A percentile compares a stretch with the other conserved stretches of the same genome.
Conservation (phyloP, 495 filamentous ascomycete genomes). For the Parathielavia appendiculata region DNA sequence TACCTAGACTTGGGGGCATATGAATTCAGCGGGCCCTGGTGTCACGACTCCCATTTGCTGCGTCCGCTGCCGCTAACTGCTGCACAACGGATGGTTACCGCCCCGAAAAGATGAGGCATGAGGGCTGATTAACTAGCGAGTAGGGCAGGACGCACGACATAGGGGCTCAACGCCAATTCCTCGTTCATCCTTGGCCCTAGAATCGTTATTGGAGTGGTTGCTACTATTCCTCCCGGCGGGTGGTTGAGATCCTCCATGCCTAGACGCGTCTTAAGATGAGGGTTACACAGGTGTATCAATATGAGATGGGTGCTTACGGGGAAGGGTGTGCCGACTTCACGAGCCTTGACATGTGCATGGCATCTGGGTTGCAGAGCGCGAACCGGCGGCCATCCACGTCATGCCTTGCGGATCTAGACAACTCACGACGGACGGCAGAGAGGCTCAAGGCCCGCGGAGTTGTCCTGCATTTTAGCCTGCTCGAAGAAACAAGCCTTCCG, state of each 20-base stretch:
- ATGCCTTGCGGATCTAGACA: not conserved
- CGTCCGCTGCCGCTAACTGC: not conserved
- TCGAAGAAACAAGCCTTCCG: no score
- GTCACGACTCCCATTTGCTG: not conserved
- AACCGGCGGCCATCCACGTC: no score
- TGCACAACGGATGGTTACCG: not conserved
- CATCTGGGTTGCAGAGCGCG: no score
- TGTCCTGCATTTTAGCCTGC: no score
- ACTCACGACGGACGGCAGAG: no score
- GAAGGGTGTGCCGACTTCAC: not conserved
- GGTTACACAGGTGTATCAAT: not conserved
- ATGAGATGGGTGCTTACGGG: not conserved
- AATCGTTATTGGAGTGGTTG: not conserved
- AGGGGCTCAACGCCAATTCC: not conserved
- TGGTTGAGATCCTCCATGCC: not conserved
- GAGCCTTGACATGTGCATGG: no score
- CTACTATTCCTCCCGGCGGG: not conserved
- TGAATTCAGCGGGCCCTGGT: not conserved
- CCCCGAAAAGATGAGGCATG: not conserved
- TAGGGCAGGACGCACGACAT: no score
- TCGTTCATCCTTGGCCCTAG: not conserved
- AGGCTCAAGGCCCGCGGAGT: no score
- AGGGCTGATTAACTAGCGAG: no score
- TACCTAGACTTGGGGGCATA: not conserved
- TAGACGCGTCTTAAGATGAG: not conserved